Conservation (phyloP, 2,329 filamentous ascomycete genomes). For the Chrysosporium queenslandicum region DNA sequence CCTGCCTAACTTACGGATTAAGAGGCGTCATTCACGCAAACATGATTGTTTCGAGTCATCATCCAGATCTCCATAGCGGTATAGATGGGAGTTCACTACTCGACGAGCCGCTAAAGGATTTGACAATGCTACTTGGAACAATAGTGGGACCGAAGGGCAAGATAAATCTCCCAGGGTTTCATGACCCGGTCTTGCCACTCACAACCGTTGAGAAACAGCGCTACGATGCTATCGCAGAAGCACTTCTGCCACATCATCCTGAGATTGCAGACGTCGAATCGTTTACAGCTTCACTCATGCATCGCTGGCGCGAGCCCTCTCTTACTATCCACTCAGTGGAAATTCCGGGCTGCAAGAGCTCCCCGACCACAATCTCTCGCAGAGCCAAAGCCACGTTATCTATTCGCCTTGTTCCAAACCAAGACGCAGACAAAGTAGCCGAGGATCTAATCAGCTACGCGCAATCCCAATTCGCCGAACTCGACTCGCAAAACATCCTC, state of each 20-base stretch:
- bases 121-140: slow-evolving; percentile 71
- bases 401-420: slow-evolving; percentile 83
- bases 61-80: slow-evolving; percentile 86
- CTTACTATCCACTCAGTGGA: slow-evolving; percentile 89
- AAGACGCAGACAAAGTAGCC: slow-evolving; percentile 72
- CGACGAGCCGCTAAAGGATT: slow-evolving; percentile 83
- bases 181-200: slow-evolving; percentile 69
- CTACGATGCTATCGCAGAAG: slow-evolving; percentile 73
- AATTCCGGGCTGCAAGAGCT: slow-evolving; percentile 77
- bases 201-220: slow-evolving; percentile 65
- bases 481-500: slow-evolving; percentile 72
- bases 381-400: slow-evolving; percentile 82
- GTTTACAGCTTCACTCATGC: slow-evolving; percentile 80
- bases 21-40: slow-evolving; percentile 90
- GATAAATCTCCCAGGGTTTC: slow-evolving; percentile 79
- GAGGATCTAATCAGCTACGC: slow-evolving; percentile 58
- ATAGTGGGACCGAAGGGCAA: slow-evolving; percentile 72
- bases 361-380: slow-evolving; percentile 74
- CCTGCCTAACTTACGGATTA: slow-evolving; percentile 88
- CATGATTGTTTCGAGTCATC: slow-evolving; percentile 71
- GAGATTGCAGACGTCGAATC: slow-evolving; percentile 52
- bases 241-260: slow-evolving; percentile 63
- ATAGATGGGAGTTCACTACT: slow-evolving; percentile 85
- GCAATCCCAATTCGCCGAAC: slow-evolving; percentile 56
- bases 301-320: slow-evolving; percentile 89